These are phyloP conservation scores for Hansenula lynferdii DNA, from an alignment of 1,139 yeast genomes.

Conservation along the genomic window DNA sequence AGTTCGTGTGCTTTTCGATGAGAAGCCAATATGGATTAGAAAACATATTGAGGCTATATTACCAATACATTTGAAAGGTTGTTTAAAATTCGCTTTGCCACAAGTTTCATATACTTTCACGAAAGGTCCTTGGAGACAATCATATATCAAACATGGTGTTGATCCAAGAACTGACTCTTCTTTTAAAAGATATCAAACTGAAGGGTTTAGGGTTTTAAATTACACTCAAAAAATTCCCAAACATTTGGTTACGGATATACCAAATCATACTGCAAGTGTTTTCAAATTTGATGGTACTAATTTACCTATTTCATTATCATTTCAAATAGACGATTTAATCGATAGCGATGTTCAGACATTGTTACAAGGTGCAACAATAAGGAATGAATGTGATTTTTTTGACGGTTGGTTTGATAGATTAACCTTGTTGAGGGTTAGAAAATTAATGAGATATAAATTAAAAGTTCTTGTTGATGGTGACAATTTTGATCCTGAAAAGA, in stretches of 20 bases:
- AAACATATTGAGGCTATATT: conserved; percentile 62
- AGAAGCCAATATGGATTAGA: conserved; percentile 85
- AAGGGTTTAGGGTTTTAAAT: conserved; percentile 61
- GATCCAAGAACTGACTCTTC: conserved; percentile 60
- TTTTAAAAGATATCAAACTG: conserved; percentile 73
- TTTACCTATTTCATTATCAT: conserved; percentile 64
- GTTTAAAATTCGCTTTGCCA: conserved; percentile 74
- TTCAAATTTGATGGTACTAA: conserved; percentile 70
- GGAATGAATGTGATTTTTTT: conserved; percentile 40
- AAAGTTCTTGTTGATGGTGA: conserved; percentile 44
- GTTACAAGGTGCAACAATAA: conserved; percentile 35
- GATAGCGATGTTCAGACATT: conserved; percentile 59
- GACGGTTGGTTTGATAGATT: conserved; percentile 76
- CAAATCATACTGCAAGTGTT: conserved; percentile 30
- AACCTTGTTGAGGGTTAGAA: conserved; percentile 59
- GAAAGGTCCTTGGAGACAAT: conserved; percentile 94
- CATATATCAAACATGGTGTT: conserved; percentile 75
- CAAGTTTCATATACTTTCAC: conserved; percentile 75
- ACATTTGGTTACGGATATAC: conserved; percentile 25
- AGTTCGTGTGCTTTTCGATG: conserved; percentile 49
- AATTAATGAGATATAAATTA: conserved; percentile 69
- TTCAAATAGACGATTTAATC: conserved; percentile 77
- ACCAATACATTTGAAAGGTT: conserved; percentile 45
- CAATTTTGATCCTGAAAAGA: conserved; percentile 28
- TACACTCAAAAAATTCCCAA: conserved; percentile 29